Conservation (phyloP, 208 protist species). For the Tritrichomonas foetus region DNA sequence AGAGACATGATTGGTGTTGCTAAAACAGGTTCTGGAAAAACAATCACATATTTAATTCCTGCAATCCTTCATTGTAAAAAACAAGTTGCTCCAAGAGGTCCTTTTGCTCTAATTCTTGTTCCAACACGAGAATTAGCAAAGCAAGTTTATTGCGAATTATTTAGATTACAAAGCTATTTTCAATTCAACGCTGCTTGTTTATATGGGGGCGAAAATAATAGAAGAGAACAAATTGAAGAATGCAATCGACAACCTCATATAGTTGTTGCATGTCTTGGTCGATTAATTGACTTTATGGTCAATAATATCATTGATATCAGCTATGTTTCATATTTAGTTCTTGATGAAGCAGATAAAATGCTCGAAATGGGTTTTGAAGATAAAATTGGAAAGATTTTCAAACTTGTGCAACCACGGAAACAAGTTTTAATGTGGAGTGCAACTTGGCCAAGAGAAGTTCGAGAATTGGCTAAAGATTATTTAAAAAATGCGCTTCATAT, state of each 20-base stretch:
- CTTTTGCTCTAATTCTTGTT: neutral
- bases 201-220: neutral
- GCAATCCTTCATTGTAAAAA: constrained; percentile 67
- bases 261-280: constrained; percentile 78
- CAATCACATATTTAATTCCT: constrained; percentile 74
- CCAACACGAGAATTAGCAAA: neutral
- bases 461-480: neutral
- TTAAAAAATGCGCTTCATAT: neutral
- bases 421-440: constrained; percentile 97
- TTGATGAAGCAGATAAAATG: constrained; percentile 82
- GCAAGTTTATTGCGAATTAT: neutral
- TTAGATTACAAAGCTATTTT: neutral
- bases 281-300: constrained; percentile 72
- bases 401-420: constrained; percentile 56
- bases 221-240: constrained; percentile 46
- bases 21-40: constrained; percentile 68
- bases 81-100: neutral
- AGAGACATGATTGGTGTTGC: constrained; percentile 77
- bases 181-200: neutral
- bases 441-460: constrained; percentile 92
- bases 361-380: constrained; percentile 65
- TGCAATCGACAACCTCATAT: constrained; percentile 35
- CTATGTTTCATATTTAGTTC: constrained; percentile 49
- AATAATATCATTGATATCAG: neutral
- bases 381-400: constrained; percentile 57